Base-by-base conservation (phyloP, 768 basidiomycete genomes). In the Artomyces pyxidatus region DNA sequence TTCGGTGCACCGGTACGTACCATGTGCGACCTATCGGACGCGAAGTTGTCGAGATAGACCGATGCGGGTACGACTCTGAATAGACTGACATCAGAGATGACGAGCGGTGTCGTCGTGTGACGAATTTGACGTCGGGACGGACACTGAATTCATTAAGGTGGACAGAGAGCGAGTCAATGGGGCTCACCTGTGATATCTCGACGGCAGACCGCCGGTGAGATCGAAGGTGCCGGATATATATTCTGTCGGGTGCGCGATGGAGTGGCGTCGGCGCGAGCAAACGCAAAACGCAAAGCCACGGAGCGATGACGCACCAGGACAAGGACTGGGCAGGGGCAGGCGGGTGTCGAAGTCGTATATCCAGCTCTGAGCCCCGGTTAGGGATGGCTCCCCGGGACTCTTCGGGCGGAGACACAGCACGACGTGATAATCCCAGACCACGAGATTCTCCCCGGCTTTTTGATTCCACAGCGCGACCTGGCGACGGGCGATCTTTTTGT, bases 351-450 rank as follows among this genome's bases (percentile, higher is more conserved):
- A 74, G 65, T 88, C 85, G 64, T 86, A 88, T 27, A 84, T 72
- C 83, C 81, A 85, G 40, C 64, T 60, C 37, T 19, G 42, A 22
- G 29, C 26, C 48, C n/a, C 10, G 16, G 12, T 26, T 16, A 3
- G 23, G 11, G 27, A 16, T 12, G 39, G 14, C 9, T 40, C 39
- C n/a, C 32, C 41, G 32, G n/a, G n/a, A 17, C 29, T n/a, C 10
- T 41, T 11, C 10, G 68, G 64, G 37, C 70, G 71, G 26, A 86
- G 65, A 40, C 77, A 60, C 11, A 84, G 71, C 37, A 88, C 63
- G 55, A 82, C 83, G 58, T 87, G 85, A 63, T 88, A 87, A 60
- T 88, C 85, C 84, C 84, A 87, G 37, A 86, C 63, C 17, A 85
- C 73, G 37, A 74, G 63, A 3, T 47, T 55, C 29, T 64, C 65